Evolutionary conservation across 208 protist species (phyloP).

Genomic region (Trypanosoma avium): DNA sequence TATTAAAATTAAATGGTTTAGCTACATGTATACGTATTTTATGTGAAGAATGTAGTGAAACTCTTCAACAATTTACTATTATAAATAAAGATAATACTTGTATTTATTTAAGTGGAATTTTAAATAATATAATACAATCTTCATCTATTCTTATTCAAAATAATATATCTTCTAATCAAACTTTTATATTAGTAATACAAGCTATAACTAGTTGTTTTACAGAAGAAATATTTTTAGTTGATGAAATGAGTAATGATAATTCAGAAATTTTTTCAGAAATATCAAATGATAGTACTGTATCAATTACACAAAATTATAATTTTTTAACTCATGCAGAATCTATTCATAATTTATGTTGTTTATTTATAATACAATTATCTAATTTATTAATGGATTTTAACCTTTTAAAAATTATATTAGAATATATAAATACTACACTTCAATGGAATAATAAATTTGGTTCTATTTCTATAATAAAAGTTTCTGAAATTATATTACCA

Average conservation of each 20-base stretch:
- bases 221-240: constrained; percentile 7
- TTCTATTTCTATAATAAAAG: not conserved
- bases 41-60: constrained; percentile 17
- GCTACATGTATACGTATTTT: constrained; percentile 21
- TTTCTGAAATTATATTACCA: constrained; percentile 6
- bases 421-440: constrained; percentile 16
- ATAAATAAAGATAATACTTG: constrained; percentile 2
- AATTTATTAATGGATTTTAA: not conserved
- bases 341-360: not conserved
- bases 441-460: constrained; percentile 9
- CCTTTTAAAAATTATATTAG: not conserved
- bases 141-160: not conserved
- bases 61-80: not conserved
- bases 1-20: constrained; percentile 5
- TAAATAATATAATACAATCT: not conserved
- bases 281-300: not conserved
- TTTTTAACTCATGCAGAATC: not conserved
- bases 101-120: constrained; percentile 6
- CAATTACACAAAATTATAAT: not conserved
- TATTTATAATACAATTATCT: not conserved
- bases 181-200: constrained; percentile 7
- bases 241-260: not conserved
- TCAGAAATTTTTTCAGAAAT: not conserved
- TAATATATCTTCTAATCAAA: not conserved
- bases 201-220: constrained; percentile 11